Evolutionary conservation across 352 stramenopile genomes (phyloP).

Genomic region (Peronospora destructor): DNA sequence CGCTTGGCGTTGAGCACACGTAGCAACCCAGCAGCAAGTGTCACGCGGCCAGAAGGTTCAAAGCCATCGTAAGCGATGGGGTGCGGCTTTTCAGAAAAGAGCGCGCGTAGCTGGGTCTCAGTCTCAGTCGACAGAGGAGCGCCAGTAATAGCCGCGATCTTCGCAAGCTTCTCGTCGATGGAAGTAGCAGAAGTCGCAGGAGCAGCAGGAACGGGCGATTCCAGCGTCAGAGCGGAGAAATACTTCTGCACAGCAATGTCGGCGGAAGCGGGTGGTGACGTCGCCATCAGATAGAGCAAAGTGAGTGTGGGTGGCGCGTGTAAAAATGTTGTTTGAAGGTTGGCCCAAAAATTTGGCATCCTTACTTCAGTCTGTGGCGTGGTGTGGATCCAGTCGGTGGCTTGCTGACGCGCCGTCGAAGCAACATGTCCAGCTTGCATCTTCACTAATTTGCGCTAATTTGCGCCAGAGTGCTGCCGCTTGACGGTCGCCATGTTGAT

Average conservation of each 20-base stretch:
- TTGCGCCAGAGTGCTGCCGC: constrained; percentile 2
- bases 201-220: constrained; percentile 16
- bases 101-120: constrained; percentile 65
- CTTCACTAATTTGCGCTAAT: too few species aligned
- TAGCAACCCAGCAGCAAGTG: constrained; percentile 94
- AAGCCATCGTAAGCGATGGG: constrained; percentile 96
- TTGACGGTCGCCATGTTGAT: constrained; percentile 13
- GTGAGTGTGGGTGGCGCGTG: background rate
- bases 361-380: constrained; percentile 11
- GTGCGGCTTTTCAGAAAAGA: constrained; percentile 80
- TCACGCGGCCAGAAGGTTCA: constrained; percentile 96
- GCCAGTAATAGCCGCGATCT: constrained; percentile 50
- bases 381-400: constrained; percentile 3
- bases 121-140: constrained; percentile 31
- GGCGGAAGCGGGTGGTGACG: constrained; percentile 34
- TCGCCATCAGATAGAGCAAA: constrained; percentile 19
- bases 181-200: constrained; percentile 33
- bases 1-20: constrained; percentile 92
- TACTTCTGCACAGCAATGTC: constrained; percentile 31
- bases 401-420: constrained; percentile 9
- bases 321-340: background rate
- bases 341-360: constrained; percentile 6
- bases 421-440: constrained; percentile 13
- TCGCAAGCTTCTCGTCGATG: constrained; percentile 57
- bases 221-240: constrained; percentile 50